phyloP scores from a whole-genome alignment of 179 eudicot genomes.

The Camellia oleifera region DNA sequence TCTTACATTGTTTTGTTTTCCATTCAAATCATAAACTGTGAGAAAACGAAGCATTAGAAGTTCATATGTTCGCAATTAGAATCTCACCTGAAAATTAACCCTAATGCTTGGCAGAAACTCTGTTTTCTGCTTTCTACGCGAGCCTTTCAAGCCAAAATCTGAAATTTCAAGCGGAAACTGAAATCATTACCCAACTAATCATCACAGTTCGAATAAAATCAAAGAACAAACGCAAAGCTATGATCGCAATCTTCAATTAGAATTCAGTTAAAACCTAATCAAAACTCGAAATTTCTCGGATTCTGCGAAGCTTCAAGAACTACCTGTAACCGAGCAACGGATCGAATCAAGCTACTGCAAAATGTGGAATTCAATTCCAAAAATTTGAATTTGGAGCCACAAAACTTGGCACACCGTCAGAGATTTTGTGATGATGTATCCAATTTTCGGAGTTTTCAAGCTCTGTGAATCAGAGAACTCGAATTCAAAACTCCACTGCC shows the following conservation, averaged over 20 bases:
- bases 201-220: too few species aligned
- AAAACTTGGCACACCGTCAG: background rate
- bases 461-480: slow-evolving; percentile 4
- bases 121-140: too few species aligned
- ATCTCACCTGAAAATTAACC: too few species aligned
- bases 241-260: too few species aligned
- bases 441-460: background rate
- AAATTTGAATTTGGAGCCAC: background rate
- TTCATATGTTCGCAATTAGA: too few species aligned
- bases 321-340: background rate
- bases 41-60: too few species aligned
- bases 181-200: too few species aligned
- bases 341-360: background rate
- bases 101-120: too few species aligned
- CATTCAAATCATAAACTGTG: background rate
- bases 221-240: too few species aligned
- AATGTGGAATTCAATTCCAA: background rate
- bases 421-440: background rate
- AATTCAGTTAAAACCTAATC: background rate
- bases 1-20: background rate
- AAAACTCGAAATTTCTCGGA: background rate
- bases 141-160: too few species aligned
- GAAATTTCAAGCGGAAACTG: too few species aligned
- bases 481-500: background rate
- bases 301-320: background rate